Evolutionary conservation across 139 green algal genomes (phyloP).

Genomic region (Coccomyxa sp.): DNA sequence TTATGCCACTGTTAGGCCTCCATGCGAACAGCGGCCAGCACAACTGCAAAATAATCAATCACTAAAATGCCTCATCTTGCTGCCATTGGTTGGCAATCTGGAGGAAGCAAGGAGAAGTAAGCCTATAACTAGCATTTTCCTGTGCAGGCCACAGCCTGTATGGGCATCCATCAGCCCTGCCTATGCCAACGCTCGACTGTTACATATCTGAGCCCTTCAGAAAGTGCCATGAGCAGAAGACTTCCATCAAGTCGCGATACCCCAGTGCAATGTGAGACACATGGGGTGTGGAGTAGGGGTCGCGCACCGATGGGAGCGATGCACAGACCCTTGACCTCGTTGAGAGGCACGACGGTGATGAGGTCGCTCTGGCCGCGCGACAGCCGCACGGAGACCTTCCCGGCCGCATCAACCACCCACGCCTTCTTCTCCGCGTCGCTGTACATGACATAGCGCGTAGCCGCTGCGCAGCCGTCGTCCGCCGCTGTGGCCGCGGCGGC

Average conservation of each 20-base stretch:
- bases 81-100: no score
- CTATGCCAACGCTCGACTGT: not conserved
- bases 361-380: constrained; percentile 25
- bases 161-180: not conserved
- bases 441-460: constrained; percentile 19
- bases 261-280: not conserved
- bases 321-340: not conserved
- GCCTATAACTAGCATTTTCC: no score
- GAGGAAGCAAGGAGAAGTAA: no score
- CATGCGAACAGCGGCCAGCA: no score
- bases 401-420: not conserved
- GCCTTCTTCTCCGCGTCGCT: constrained; percentile 1
- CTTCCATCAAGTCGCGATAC: not conserved
- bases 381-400: constrained; percentile 23
- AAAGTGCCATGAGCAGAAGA: not conserved
- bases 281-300: no score
- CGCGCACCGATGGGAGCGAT: constrained; percentile 2
- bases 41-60: no score
- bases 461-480: no score
- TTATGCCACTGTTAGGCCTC: constrained; percentile 5
- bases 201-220: not conserved
- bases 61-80: no score
- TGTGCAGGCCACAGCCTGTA: no score
- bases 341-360: constrained; percentile 18
- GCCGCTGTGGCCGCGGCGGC: not conserved